A percentile compares a stretch with the other conserved stretches of the same genome.
phyloP scores from a whole-genome alignment of 306 rosid genomes.

The Fragaria vesca region DNA sequence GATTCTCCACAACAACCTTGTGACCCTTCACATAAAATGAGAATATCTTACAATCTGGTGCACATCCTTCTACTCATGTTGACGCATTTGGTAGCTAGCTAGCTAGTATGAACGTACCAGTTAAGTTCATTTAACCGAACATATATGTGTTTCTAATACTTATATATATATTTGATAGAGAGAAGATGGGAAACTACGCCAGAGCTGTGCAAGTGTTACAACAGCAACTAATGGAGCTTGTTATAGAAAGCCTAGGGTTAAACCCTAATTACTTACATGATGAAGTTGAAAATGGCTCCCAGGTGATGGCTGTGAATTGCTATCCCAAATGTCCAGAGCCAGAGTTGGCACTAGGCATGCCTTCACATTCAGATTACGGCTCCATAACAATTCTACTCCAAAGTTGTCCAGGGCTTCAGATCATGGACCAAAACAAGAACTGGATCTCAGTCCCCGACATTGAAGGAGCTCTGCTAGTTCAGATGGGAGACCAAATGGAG shows the following conservation, averaged over 20 bases:
- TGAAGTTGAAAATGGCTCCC: slow-evolving; percentile 41
- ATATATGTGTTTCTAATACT: background rate
- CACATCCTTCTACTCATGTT: too few relatives aligned
- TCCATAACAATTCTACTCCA: slow-evolving; percentile 48
- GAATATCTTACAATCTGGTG: too few relatives aligned
- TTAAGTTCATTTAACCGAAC: background rate
- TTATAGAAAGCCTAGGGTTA: slow-evolving; percentile 44
- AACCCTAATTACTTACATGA: slow-evolving; percentile 35
- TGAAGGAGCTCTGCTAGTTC: slow-evolving; percentile 50
- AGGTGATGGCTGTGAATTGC: slow-evolving; percentile 46
- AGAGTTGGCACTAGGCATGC: slow-evolving; percentile 47
- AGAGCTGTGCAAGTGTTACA: slow-evolving; percentile 38
- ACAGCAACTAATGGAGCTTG: slow-evolving; percentile 29
- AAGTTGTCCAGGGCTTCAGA: slow-evolving; percentile 43
- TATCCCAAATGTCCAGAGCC: slow-evolving; percentile 57
- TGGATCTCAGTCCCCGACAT: slow-evolving; percentile 42
- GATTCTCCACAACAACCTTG: too few relatives aligned
- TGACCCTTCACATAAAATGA: too few relatives aligned
- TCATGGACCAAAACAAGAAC: slow-evolving; percentile 30
- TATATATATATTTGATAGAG: slow-evolving; percentile 18
- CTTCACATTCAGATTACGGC: slow-evolving; percentile 50
- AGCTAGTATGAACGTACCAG: background rate
- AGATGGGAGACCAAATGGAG: slow-evolving; percentile 56
- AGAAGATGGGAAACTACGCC: slow-evolving; percentile 56
- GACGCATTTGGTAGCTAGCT: background rate